Evolutionary conservation across 2,329 filamentous ascomycete genomes (phyloP).

Genomic region (Colletotrichum neosansevieriae): DNA sequence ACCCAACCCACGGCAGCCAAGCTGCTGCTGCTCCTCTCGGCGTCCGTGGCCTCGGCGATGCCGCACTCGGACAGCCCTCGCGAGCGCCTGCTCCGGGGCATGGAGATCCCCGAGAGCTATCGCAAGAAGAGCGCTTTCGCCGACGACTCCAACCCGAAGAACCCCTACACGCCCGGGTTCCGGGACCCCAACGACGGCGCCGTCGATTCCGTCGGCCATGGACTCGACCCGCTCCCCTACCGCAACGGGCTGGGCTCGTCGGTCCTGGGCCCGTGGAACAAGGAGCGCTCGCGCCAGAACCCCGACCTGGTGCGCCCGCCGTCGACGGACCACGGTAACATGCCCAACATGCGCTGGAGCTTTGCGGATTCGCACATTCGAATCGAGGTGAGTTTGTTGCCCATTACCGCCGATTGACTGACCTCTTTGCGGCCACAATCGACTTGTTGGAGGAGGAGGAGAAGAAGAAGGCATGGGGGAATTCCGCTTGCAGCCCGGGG

Average conservation of each 20-base stretch:
- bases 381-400: constrained; percentile 65
- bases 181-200: constrained; percentile 73
- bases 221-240: constrained; percentile 74
- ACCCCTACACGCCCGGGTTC: constrained; percentile 71
- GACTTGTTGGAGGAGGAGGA: neutral
- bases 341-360: constrained; percentile 80
- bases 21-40: constrained; percentile 36
- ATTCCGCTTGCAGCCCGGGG: too few species aligned
- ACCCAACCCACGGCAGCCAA: constrained; percentile 36
- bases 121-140: constrained; percentile 47
- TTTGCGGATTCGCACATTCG: constrained; percentile 74
- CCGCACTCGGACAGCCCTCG: constrained; percentile 62
- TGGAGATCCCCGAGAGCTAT: constrained; percentile 59
- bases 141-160: constrained; percentile 40
- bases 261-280: constrained; percentile 78
- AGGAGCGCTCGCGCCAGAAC: constrained; percentile 74
- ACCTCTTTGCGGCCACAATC: neutral
- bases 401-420: neutral
- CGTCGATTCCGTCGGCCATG: constrained; percentile 69
- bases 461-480: neutral
- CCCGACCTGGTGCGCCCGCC: constrained; percentile 80
- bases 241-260: constrained; percentile 74
- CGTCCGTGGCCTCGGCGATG: constrained; percentile 32
- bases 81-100: constrained; percentile 64
- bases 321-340: constrained; percentile 77